These are phyloP conservation scores for Chenopodium berlandieri DNA, from an alignment of 148 eudicot species.

Conservation along the genomic window DNA sequence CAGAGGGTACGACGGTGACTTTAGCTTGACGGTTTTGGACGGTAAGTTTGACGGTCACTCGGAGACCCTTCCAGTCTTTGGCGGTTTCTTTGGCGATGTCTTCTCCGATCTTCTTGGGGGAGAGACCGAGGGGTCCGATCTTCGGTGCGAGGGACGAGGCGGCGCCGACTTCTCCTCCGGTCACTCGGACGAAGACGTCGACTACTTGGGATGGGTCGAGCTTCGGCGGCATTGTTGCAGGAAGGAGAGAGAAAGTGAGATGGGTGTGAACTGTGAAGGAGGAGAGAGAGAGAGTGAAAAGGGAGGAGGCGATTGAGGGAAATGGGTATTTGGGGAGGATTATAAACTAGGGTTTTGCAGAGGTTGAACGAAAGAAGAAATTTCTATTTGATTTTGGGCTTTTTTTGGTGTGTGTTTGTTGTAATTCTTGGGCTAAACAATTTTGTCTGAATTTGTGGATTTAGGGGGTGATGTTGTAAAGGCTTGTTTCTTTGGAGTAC, in stretches of 20 bases:
- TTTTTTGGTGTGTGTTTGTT: not conserved
- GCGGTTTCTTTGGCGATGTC: conserved; percentile 37
- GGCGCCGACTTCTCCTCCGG: conserved; percentile 34
- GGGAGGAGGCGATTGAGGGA: not conserved
- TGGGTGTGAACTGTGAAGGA: not conserved
- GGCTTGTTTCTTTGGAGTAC: no score
- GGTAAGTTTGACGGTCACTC: conserved; percentile 31
- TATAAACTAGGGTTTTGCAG: conserved; percentile 1
- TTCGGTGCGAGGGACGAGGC: conserved; percentile 30
- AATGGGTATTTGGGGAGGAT: not conserved
- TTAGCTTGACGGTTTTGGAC: conserved; percentile 33
- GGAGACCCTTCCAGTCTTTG: conserved; percentile 34
- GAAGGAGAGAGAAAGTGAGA: not conserved
- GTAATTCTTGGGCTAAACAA: not conserved
- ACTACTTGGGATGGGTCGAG: conserved; percentile 32
- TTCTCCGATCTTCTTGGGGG: conserved; percentile 36
- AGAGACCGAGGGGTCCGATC: conserved; percentile 33
- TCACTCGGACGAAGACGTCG: conserved; percentile 31
- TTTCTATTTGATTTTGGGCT: not conserved
- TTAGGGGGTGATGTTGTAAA: no score
- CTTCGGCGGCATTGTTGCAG: conserved; percentile 28
- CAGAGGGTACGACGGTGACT: conserved; percentile 30
- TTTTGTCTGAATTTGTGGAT: no score
- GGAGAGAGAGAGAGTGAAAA: not conserved
- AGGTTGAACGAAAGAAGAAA: not conserved